Base-by-base conservation (phyloP, 768 basidiomycete genomes). In the Boletales sp. region DNA sequence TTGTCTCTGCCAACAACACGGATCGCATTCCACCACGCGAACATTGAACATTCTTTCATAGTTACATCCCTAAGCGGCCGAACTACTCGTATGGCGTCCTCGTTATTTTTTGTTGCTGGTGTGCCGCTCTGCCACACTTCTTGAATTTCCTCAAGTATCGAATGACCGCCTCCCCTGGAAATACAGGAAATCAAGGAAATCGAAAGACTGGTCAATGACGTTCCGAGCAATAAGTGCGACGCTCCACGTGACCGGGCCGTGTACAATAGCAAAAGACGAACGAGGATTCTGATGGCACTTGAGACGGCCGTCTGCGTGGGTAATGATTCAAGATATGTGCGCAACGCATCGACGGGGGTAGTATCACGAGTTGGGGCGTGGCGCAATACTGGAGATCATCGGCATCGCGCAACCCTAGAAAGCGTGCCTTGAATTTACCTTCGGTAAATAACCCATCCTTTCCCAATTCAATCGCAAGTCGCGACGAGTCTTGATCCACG, bases 141-240 rank as follows among this genome's bases (percentile, higher is more conserved):
- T 58, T 83, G 78, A 17, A 78, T 72, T 57, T 89, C 85, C 60
- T 87, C 83, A 12, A 70, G 74, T 12, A 91, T 75, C 4, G 77
- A 73, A 64, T 84, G 88, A 0, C 90, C 90, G 3, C 83, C 81
- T 12, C 90, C 90, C 63, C 87, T 84, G 0, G 86, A 76, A 39
- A 92, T 82, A 11, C 78, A 81, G 4, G 87, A 82, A 50, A 91
- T 85, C 18, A 91, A 69, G 18, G 81, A 79, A 30, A 91, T 77
- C 0, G 90, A 88, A 1, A 92, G 72, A 0, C 84, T 82, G 2
- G 90, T 91, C n/a, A 90, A 70, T 2, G 83, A 84, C 13, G 88
- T 86, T 53, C 90, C 90, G 12, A 91, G 75, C 13, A 91, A 72
- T 14, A 92, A 72, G 63, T 92, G 89, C 0, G 90, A 90, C n/a